A percentile compares a stretch with the other conserved stretches of the same genome.
Conservation (phyloP, 2,329 filamentous ascomycete genomes). For the Fusarium bulbicola region DNA sequence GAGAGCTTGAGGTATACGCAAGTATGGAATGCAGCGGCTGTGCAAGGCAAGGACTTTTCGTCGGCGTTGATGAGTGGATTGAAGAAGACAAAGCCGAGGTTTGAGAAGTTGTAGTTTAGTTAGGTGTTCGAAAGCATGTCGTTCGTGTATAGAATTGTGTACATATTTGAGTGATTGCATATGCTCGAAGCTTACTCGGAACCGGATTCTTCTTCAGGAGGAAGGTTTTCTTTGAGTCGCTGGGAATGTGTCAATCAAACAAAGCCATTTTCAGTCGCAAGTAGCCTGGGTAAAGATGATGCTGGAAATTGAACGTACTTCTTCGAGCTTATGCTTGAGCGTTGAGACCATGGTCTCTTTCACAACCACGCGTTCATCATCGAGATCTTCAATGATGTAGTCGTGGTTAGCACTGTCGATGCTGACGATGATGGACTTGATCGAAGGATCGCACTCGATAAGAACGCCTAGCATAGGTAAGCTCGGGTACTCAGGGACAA, state of each 20-base stretch:
- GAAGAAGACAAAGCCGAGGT: conserved; percentile 80
- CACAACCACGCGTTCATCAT: conserved; percentile 78
- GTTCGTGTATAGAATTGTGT: background rate
- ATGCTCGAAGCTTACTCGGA: conserved; percentile 51
- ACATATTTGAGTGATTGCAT: background rate
- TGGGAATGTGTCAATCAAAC: conserved; percentile 38
- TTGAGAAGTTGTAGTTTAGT: conserved; percentile 78
- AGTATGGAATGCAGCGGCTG: conserved; percentile 85
- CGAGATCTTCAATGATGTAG: conserved; percentile 82
- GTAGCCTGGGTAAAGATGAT: background rate
- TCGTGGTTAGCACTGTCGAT: conserved; percentile 76
- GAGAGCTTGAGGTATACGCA: conserved; percentile 86
- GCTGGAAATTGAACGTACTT: conserved; percentile 57
- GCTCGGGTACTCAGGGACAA: background rate
- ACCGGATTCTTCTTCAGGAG: conserved; percentile 61
- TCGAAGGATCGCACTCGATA: conserved; percentile 84
- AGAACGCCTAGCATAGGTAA: conserved; percentile 65
- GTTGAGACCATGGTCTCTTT: conserved; percentile 76
- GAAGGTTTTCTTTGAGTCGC: conserved; percentile 62
- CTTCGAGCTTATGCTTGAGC: conserved; percentile 74
- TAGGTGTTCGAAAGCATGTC: background rate
- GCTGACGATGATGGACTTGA: conserved; percentile 84
- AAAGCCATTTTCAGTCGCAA: background rate
- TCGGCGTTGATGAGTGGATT: conserved; percentile 79
- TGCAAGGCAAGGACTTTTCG: conserved; percentile 83